Evolutionary conservation across 148 eudicot species (phyloP), one percentile per base, ranked within the genome.

Genomic region (Rhododendron henanense): DNA sequence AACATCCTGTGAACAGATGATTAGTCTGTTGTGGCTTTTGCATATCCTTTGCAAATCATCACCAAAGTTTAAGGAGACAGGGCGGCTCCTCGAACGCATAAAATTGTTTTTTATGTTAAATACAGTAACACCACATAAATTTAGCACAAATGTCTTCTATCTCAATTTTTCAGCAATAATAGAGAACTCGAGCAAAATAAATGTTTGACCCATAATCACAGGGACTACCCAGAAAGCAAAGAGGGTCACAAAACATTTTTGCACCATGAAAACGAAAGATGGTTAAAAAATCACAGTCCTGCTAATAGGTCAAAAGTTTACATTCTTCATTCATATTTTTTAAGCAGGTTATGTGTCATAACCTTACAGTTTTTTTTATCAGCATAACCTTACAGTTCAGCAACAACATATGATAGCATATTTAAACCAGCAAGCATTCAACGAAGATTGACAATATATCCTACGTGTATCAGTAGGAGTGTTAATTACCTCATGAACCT

Each of bases 401-500:
- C 74, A 71, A 31, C 76, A 83, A 61, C 14, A 61, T 41, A 44
- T 25, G n/a, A 83, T 61, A 69, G 41, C 31, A 67, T 82, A 21
- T 7, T 45, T 15, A 57, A 67, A 6, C 77, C 39, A 45, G 23
- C 48, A 41, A 71, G 3, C 71, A 16, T 81, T 59, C 84, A 81
- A 19, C 73, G 39, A 81, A 55, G 10, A 35, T 59, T 57, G 47
- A 81, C 39, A 57, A 81, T 48, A 50, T 48, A 25, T 79, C 61
- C 82, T 50, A 50, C 19, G 21, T 51, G 2, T 31, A 31, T 7
- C 76, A 71, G 78, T 41, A 53, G 39, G 3, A 25, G 50, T 81
- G 41, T 31, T 71, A 31, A 71, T 92, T 87, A 92, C 91, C 91
- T 92, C 94, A 59, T 92, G 90, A 84, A 91, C 91, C 84, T 90